Base-by-base conservation (phyloP, 257 asterid genomes). In the Parsonsia alboflavescens region DNA sequence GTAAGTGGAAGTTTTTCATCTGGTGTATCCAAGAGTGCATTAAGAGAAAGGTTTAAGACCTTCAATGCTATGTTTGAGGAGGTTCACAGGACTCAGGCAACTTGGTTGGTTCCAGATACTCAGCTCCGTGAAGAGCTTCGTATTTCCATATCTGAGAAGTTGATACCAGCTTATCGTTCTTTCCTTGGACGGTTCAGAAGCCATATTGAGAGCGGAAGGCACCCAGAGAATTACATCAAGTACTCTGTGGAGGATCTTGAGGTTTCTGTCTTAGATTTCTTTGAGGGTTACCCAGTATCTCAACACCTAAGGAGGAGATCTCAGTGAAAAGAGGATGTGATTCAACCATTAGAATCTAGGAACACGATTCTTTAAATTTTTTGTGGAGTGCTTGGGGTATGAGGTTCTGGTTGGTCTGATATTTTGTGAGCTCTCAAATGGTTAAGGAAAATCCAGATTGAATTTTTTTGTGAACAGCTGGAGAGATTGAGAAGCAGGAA, bases 51-150 rank as follows among this genome's bases (percentile, higher is more conserved):
- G 89, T 89, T 93, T 68, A 93, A 87, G 89, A 44, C 91, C 65
- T 93, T 93, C 86, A 91, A 93, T 81, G 87, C 92, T 50, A 88
- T 88, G 88, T 91, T 93, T 83, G 97, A 91, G 78, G 97, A 93
- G 79, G 97, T 93, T 48, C 97, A 89, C 63, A 84, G 89, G 82
- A 91, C 90, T 77, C 98, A 91, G 82, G 90, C 98, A 0, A 86
- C 87, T 0, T 93, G 98, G 97, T 76, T 85, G 81, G 73, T 93
- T 30, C 98, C 98, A 0, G 96, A 93, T 85, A 16, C 82, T 74
- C 96, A 93, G 85, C 96, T 93, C 12, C 85, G 98, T 0, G 98
- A 93, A 81, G 98, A 93, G 86, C 92, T 93, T 22, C 83, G 96
- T 61, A 91, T 93, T 74, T 91, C 98, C 76, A 82, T 93, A 68